A percentile compares a stretch with the other conserved stretches of the same genome.
Evolutionary conservation across 2,329 filamentous ascomycete species (phyloP).

Genomic region (Cyclaneusma minus): DNA sequence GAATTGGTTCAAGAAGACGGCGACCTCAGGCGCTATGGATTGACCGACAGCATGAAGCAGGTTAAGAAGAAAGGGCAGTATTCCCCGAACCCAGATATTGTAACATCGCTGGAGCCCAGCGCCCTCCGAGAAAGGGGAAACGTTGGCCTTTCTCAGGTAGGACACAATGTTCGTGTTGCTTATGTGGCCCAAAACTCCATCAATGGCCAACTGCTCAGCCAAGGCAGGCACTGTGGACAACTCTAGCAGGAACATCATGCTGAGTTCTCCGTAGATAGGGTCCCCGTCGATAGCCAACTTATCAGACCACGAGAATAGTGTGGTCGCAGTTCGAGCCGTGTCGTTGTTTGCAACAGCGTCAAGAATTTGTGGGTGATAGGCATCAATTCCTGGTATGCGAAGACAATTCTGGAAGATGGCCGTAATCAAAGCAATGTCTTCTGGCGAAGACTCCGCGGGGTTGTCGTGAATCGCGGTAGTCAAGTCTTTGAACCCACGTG

Average conservation of each 20-base stretch:
- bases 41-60: constrained; percentile 68
- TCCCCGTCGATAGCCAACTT: constrained; percentile 63
- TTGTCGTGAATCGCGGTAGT: constrained; percentile 71
- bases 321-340: constrained; percentile 65
- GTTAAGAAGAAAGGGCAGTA: constrained; percentile 80
- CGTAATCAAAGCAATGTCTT: constrained; percentile 76
- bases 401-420: constrained; percentile 78
- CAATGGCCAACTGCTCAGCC: constrained; percentile 80
- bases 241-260: constrained; percentile 74
- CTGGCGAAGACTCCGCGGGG: constrained; percentile 46
- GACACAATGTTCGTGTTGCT: constrained; percentile 65
- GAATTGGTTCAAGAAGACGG: constrained; percentile 81
- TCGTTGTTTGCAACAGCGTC: constrained; percentile 56
- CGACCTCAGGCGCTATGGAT: constrained; percentile 70
- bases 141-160: constrained; percentile 54
- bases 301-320: constrained; percentile 89
- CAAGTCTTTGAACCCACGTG: constrained; percentile 66
- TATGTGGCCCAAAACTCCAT: constrained; percentile 67
- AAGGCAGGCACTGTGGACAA: constrained; percentile 67
- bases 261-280: constrained; percentile 87
- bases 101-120: constrained; percentile 60
- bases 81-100: constrained; percentile 75
- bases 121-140: constrained; percentile 66
- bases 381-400: constrained; percentile 59
- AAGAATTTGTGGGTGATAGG: constrained; percentile 55